A percentile compares a stretch with the other conserved stretches of the same genome.
These are phyloP conservation scores for Picochlorum sp. DNA, from an alignment of 139 green algal species.

Conservation along the genomic window DNA sequence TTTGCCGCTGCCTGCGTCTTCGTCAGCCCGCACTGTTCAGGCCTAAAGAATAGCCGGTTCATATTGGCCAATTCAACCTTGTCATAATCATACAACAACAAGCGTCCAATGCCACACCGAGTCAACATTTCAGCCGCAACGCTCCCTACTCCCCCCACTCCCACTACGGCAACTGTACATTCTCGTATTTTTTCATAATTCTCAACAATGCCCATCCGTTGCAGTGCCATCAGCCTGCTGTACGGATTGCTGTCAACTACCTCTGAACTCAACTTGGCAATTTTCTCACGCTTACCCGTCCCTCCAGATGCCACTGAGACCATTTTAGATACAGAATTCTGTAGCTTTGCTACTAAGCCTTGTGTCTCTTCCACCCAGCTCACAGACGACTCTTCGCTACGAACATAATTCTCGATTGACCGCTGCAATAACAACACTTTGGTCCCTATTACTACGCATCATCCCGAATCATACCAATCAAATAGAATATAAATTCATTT, in stretches of 20 bases:
- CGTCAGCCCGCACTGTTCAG: slow-evolving; percentile 90
- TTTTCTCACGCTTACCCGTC: not conserved
- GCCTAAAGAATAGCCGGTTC: slow-evolving; percentile 97
- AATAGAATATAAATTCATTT: too few species aligned
- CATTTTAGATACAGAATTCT: too few species aligned
- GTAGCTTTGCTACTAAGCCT: too few species aligned
- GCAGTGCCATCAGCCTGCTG: slow-evolving; percentile 84
- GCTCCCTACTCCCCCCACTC: slow-evolving; percentile 86
- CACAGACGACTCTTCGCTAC: too few species aligned
- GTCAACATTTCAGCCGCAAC: slow-evolving; percentile 96
- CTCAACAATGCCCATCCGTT: slow-evolving; percentile 93
- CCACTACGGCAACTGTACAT: slow-evolving; percentile 72
- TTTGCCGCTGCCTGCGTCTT: slow-evolving; percentile 88
- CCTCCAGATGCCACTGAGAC: too few species aligned
- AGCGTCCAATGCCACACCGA: slow-evolving; percentile 80
- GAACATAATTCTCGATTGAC: too few species aligned
- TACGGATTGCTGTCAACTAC: slow-evolving; percentile 83
- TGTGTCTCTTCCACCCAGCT: too few species aligned
- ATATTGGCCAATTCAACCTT: slow-evolving; percentile 97
- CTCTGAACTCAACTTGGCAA: slow-evolving; percentile 68
- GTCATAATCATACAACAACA: slow-evolving; percentile 95
- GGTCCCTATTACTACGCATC: too few species aligned
- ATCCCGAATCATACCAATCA: too few species aligned
- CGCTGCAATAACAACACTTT: too few species aligned
- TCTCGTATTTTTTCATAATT: slow-evolving; percentile 83